Evolutionary conservation across 2,329 filamentous ascomycete genomes (phyloP).

Genomic region (Tolypocladium guangdongense): DNA sequence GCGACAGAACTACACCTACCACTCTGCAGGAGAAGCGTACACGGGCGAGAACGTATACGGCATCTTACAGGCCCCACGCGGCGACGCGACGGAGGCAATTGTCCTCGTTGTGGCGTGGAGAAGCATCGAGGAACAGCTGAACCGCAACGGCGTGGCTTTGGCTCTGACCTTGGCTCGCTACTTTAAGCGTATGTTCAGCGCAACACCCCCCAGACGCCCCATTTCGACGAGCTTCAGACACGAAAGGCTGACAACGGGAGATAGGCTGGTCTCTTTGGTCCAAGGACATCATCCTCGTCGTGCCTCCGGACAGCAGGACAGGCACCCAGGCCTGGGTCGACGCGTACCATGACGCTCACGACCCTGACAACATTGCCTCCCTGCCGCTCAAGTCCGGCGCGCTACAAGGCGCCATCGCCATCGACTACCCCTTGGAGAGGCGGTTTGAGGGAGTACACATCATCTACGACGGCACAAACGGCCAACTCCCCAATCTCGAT

Average conservation of each 20-base stretch:
- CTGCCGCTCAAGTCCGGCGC: constrained; percentile 86
- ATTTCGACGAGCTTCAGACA: background rate
- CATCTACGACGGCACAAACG: constrained; percentile 91
- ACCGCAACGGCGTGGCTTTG: constrained; percentile 78
- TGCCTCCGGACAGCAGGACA: constrained; percentile 79
- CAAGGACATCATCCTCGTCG: constrained; percentile 90
- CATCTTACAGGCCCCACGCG: constrained; percentile 82
- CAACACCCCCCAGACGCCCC: background rate
- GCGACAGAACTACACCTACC: constrained; percentile 79
- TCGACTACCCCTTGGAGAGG: constrained; percentile 81
- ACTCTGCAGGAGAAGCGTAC: constrained; percentile 61
- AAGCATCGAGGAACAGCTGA: constrained; percentile 68
- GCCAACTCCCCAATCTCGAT: constrained; percentile 89
- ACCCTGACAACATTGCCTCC: constrained; percentile 56
- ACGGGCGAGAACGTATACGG: constrained; percentile 87
- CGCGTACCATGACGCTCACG: constrained; percentile 87
- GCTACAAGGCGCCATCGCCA: constrained; percentile 82
- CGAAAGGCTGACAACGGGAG: constrained; percentile 8
- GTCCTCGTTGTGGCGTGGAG: constrained; percentile 84
- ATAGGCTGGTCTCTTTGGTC: constrained; percentile 92
- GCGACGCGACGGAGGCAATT: constrained; percentile 94
- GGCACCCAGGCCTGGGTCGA: constrained; percentile 96
- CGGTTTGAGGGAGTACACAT: constrained; percentile 83
- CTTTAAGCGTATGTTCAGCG: constrained; percentile 59
- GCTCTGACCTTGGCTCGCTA: constrained; percentile 82